Evolutionary conservation across 225 moss, liverwort and hornwort genomes (phyloP).

Genomic region (Physcomitrellopsis africana): DNA sequence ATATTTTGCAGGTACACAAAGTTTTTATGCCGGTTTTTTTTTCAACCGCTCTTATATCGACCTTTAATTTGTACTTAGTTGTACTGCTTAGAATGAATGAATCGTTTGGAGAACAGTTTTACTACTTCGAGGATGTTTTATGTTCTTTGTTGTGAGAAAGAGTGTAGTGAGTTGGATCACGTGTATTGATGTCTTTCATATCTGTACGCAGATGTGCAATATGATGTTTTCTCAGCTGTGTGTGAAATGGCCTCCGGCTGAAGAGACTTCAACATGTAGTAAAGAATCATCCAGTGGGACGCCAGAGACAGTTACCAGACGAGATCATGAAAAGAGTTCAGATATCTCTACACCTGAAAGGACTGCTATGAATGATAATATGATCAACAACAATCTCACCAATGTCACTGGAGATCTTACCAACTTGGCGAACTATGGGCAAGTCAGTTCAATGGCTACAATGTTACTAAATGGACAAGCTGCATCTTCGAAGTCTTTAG

Average conservation of each 20-base stretch:
- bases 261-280: constrained; percentile 36
- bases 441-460: constrained; percentile 75
- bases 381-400: constrained; percentile 62
- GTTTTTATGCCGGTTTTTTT: not conserved
- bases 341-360: constrained; percentile 55
- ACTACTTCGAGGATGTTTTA: constrained; percentile 19
- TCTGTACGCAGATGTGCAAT: constrained; percentile 91
- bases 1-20: constrained; percentile 76
- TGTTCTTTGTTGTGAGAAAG: not conserved
- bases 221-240: constrained; percentile 99
- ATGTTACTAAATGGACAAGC: constrained; percentile 94
- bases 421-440: constrained; percentile 46
- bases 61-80: constrained; percentile 5
- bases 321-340: constrained; percentile 50
- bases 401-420: constrained; percentile 59
- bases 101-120: not conserved
- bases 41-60: constrained; percentile 1
- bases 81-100: constrained; percentile 12
- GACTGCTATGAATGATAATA: constrained; percentile 45
- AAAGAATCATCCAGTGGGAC: constrained; percentile 47
- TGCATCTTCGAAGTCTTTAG: constrained; percentile 87
- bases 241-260: constrained; percentile 79
- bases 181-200: constrained; percentile 24
- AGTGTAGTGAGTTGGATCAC: constrained; percentile 16
- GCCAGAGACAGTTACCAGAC: constrained; percentile 41